Evolutionary conservation across 352 stramenopile genomes (phyloP).

Genomic region (Phytophthora brassicae): DNA sequence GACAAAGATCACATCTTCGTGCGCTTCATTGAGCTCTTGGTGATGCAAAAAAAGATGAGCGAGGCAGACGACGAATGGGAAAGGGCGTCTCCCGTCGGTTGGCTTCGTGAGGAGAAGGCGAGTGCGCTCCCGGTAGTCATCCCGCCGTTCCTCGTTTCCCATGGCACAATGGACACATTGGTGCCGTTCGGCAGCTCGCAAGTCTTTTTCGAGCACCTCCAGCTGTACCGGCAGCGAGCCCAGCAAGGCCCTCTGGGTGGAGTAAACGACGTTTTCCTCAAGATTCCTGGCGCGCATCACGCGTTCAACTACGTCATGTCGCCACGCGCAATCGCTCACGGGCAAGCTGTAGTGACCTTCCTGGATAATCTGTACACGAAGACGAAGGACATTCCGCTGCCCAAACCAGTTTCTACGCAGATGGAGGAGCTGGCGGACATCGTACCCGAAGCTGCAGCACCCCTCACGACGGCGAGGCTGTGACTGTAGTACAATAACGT

Average conservation of each 20-base stretch:
- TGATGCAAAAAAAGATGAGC: conserved; percentile 69
- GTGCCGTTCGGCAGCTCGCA: conserved; percentile 72
- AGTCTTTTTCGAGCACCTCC: conserved; percentile 66
- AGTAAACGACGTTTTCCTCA: conserved; percentile 65
- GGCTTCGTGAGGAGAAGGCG: conserved; percentile 44
- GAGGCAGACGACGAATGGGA: conserved; percentile 50
- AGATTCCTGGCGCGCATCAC: conserved; percentile 62
- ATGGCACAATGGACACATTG: conserved; percentile 70
- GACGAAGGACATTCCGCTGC: conserved; percentile 35
- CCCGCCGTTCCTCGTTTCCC: conserved; percentile 76
- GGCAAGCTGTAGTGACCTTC: conserved; percentile 68
- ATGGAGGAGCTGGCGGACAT: conserved; percentile 6
- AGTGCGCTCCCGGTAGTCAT: conserved; percentile 33
- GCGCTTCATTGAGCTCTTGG: conserved; percentile 63
- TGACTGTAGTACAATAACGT: background rate
- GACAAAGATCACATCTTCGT: conserved; percentile 63
- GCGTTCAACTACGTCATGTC: conserved; percentile 80
- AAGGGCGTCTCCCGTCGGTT: conserved; percentile 57
- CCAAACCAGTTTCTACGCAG: background rate
- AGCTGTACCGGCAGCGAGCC: conserved; percentile 36
- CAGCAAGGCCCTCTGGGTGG: conserved; percentile 15
- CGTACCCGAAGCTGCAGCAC: background rate
- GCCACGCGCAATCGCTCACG: conserved; percentile 63
- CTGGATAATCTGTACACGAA: conserved; percentile 56
- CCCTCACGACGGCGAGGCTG: conserved; percentile 4